phyloP scores from a whole-genome alignment of 768 basidiomycete genomes.

The Chlorophyllum brunneum region DNA sequence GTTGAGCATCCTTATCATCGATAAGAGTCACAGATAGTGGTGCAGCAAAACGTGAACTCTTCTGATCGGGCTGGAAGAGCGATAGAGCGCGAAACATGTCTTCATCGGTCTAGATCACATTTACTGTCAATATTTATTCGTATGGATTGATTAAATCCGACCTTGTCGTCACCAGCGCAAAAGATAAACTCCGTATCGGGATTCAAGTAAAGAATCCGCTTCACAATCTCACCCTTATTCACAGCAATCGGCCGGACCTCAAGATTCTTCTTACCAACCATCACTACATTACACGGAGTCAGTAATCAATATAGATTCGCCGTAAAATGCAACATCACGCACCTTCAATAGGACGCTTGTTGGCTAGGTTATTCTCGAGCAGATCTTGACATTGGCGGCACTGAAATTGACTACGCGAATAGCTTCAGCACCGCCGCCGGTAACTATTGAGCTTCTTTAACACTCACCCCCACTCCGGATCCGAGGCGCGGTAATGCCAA shows the following conservation, averaged over 20 bases:
- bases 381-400: constrained; percentile 96
- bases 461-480: constrained; percentile 94
- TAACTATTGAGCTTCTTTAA: neutral
- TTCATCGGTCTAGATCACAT: constrained; percentile 98
- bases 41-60: constrained; percentile 48
- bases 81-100: constrained; percentile 96
- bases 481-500: constrained; percentile 92
- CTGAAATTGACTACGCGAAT: constrained; percentile 67
- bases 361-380: constrained; percentile 89
- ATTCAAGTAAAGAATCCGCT: constrained; percentile 87
- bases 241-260: constrained; percentile 94
- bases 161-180: constrained; percentile 98
- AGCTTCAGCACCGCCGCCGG: constrained; percentile 8
- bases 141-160: too few relatives aligned
- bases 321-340: constrained; percentile 16
- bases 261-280: constrained; percentile 97
- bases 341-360: constrained; percentile 94
- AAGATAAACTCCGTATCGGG: constrained; percentile 95
- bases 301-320: neutral
- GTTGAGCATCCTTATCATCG: constrained; percentile 38
- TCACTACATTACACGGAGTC: constrained; percentile 51
- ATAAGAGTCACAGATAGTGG: constrained; percentile 53
- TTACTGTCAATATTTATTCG: too few relatives aligned
- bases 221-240: constrained; percentile 99
- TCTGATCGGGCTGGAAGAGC: constrained; percentile 49